Evolutionary conservation across 768 basidiomycete genomes (phyloP), one percentile per base, ranked within the genome.

Genomic region (Scleroderma bovista): DNA sequence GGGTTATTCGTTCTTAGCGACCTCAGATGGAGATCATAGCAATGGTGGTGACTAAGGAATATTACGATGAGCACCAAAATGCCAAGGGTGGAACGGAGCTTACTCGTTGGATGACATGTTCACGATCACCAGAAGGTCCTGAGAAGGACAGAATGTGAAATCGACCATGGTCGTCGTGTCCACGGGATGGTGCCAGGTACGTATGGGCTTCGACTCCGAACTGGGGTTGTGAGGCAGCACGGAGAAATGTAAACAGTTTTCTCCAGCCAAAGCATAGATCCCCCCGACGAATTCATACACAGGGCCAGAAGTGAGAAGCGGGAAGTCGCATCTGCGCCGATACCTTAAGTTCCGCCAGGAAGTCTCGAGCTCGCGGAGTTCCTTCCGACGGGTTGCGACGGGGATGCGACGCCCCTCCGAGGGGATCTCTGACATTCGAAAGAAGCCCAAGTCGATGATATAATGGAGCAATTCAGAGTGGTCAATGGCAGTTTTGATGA

Each of bases 141-240:
- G 77, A 5, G 71, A 66, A 11, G 76, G 77, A 62, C 78, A 78
- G 72, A 81, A 79, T 1, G 79, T 78, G 45, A 81, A 79, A 53
- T 82, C 79, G 22, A 78, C 69, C 50, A 78, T 71, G 39, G 64
- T 69, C 19, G 75, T 46, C 33, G 72, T 71, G 12, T 60, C 63
- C 64, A 76, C 74, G 22, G 60, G 43, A 52, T 78, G 74, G 1
- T 71, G 73, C 77, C 77, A 78, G 32, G 60, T 63, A 47, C 65
- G 64, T 15, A 51, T 24, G 57, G 49, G 48, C 65, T 65, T 6
- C 20, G 47, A 36, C 19, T 52, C 46, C 15, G 41, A 19, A 17
- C 6, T 13, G 41, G 24, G 24, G 9, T 22, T 12, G 34, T 42
- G 34, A 20, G 40, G 52, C 8, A 53, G 36, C 17, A 34, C 33